Evolutionary conservation across 1,284 basidiomycete genomes (phyloP).

Genomic region (Irpex sp.): DNA sequence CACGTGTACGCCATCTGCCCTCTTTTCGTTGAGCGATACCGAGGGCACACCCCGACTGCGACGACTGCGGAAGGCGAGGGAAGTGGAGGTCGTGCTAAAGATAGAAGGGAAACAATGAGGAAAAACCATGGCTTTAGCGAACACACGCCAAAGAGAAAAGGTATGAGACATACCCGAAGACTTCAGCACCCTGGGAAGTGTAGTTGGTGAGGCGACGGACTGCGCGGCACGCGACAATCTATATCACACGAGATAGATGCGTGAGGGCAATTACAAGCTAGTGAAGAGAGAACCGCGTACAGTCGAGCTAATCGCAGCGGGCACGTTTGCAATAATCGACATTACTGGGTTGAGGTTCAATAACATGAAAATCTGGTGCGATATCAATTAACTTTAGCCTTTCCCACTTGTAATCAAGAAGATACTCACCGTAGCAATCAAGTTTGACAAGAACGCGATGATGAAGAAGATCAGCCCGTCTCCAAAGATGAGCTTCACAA

Average conservation of each 20-base stretch:
- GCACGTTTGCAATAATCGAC: conserved; percentile 32
- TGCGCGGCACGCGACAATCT: conserved; percentile 56
- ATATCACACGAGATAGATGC: not conserved
- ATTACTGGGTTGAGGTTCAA: conserved; percentile 30
- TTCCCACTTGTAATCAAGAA: not conserved
- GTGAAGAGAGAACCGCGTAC: conserved; percentile 13
- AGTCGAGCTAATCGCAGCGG: conserved; percentile 30
- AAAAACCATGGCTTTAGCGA: no score
- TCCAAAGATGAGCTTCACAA: conserved; percentile 28
- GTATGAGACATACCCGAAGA: no score
- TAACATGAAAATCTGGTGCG: conserved; percentile 31
- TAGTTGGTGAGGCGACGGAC: conserved; percentile 49
- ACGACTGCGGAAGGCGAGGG: no score
- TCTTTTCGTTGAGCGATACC: no score
- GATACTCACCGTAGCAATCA: not conserved
- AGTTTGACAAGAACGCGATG: conserved; percentile 19
- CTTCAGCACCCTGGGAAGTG: no score
- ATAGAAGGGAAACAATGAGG: no score
- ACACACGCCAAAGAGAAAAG: no score
- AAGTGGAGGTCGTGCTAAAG: no score
- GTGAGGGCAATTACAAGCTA: not conserved
- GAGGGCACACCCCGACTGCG: no score
- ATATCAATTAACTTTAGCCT: conserved; percentile 16
- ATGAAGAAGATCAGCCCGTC: conserved; percentile 32
- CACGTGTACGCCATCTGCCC: no score